Evolutionary conservation across 352 stramenopile species (phyloP).

Genomic region (Globisporangium abappressorium): DNA sequence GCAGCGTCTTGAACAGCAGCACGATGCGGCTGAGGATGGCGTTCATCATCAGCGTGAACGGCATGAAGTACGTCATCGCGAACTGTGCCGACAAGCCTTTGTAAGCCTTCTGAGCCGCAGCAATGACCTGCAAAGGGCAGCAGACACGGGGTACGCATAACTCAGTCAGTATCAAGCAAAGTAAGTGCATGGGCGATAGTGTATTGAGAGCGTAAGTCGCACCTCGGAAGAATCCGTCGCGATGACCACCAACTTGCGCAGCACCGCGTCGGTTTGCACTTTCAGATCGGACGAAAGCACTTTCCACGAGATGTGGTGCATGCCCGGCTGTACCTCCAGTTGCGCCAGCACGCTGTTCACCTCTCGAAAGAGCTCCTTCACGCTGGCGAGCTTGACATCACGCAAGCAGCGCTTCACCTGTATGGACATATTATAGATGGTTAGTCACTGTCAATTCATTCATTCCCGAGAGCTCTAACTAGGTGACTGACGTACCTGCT

Average conservation of each 20-base stretch:
- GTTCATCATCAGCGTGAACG: conserved; percentile 77
- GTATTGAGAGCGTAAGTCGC: background rate
- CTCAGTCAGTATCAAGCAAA: background rate
- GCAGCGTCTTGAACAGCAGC: conserved; percentile 56
- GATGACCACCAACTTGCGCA: conserved; percentile 43
- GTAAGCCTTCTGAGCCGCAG: conserved; percentile 71
- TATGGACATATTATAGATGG: background rate
- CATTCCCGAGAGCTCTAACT: background rate
- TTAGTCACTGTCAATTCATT: background rate
- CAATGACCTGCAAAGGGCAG: conserved; percentile 28
- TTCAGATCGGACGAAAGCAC: conserved; percentile 62
- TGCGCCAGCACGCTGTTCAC: conserved; percentile 39
- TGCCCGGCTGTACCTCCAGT: conserved; percentile 38
- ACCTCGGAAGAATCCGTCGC: conserved; percentile 32
- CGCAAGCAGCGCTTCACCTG: conserved; percentile 70
- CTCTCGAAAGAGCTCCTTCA: conserved; percentile 38
- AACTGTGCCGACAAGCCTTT: conserved; percentile 76
- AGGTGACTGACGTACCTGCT: conserved; percentile 33
- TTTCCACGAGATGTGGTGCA: conserved; percentile 82
- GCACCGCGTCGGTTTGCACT: conserved; percentile 35
- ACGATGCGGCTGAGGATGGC: conserved; percentile 64
- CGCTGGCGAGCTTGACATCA: conserved; percentile 36
- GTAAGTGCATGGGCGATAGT: background rate
- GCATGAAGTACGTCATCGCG: conserved; percentile 87
- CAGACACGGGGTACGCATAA: background rate